Evolutionary conservation across 257 asterid genomes (phyloP).

Genomic region (Solanum neorickii): DNA sequence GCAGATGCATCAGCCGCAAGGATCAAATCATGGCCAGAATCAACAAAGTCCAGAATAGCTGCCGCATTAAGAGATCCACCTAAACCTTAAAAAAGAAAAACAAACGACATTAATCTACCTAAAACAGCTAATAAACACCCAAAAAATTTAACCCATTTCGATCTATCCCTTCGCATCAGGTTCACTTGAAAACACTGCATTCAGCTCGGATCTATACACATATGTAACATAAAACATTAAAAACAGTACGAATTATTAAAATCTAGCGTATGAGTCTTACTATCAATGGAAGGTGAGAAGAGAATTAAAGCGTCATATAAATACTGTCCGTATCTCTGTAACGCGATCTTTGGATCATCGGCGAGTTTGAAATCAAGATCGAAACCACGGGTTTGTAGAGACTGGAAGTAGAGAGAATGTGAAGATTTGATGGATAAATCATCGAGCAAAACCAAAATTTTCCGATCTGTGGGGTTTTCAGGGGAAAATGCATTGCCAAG

Average conservation of each 20-base stretch:
- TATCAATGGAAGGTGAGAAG: slow-evolving; percentile 54
- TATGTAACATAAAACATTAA: neutral
- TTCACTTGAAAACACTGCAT: neutral
- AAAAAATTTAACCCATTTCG: neutral
- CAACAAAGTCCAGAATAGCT: slow-evolving; percentile 55
- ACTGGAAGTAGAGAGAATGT: slow-evolving; percentile 60
- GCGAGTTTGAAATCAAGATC: slow-evolving; percentile 71
- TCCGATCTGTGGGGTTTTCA: slow-evolving; percentile 58
- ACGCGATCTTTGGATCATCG: slow-evolving; percentile 60
- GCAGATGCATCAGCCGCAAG: slow-evolving; percentile 61
- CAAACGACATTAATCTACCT: neutral
- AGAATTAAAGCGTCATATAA: slow-evolving; percentile 51
- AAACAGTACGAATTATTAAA: neutral
- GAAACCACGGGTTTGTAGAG: slow-evolving; percentile 43
- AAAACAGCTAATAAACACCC: neutral
- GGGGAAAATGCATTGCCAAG: slow-evolving; percentile 49
- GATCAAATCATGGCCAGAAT: slow-evolving; percentile 74
- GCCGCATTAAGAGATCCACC: slow-evolving; percentile 63
- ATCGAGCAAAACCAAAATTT: slow-evolving; percentile 56
- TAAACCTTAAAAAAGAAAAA: slow-evolving; percentile 32
- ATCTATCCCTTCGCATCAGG: neutral
- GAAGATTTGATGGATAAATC: slow-evolving; percentile 60
- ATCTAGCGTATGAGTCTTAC: slow-evolving; percentile 15
- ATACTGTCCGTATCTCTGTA: slow-evolving; percentile 69
- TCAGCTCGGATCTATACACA: neutral